Evolutionary conservation across 2,329 filamentous ascomycete genomes (phyloP), one percentile per base, ranked within the genome.

Genomic region (Verticillium klebahnii): DNA sequence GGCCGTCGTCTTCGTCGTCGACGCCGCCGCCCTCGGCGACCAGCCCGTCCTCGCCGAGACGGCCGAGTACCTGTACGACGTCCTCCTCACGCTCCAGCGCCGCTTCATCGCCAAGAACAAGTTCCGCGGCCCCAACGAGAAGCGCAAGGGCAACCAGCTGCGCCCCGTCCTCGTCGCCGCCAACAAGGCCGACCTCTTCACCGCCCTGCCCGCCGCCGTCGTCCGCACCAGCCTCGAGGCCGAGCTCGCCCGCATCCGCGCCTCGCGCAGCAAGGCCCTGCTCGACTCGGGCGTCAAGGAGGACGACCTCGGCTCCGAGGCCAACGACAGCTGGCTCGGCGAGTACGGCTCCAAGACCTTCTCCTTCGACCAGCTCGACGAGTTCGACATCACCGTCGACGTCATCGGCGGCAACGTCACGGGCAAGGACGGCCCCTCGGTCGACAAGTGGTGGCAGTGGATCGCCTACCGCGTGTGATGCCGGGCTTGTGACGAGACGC

Each of bases 121-220:
- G 1, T 80, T 61, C 12, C 69, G 67, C 60, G 54, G 45, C n/a
- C 62, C 64, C 3, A 37, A 60, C n/a, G 68, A 68, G 36, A 73
- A 69, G 57, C 65, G 68, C 61, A 75, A 72, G 66, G 65, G 70
- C 54, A 75, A 72, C 68, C 77, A 80, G 25, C 81, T 85, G 25
- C 82, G 95, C 9, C 88, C 91, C 0, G 83, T 99, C 8, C 82
- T 99, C 39, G 80, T 99, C 37, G 93, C 93, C 1, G 93, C 93
- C 60, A 99, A 98, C 77, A 99, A 99, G 82, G 85, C 93, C 72
- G 95, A 99, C 74, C 82, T 99, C 1, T 99, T 99, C 73, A 97
- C 95, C 0, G 92, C 94, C 8, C 78, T 97, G 59, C 95, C 95
- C 0, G 85, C 91, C 0, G 83, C 85, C 6, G 80, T 96, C 36